A percentile compares a stretch with the other conserved stretches of the same genome.
phyloP scores from a whole-genome alignment of 73 alveolate genomes.

The Uronychia binucleata region DNA sequence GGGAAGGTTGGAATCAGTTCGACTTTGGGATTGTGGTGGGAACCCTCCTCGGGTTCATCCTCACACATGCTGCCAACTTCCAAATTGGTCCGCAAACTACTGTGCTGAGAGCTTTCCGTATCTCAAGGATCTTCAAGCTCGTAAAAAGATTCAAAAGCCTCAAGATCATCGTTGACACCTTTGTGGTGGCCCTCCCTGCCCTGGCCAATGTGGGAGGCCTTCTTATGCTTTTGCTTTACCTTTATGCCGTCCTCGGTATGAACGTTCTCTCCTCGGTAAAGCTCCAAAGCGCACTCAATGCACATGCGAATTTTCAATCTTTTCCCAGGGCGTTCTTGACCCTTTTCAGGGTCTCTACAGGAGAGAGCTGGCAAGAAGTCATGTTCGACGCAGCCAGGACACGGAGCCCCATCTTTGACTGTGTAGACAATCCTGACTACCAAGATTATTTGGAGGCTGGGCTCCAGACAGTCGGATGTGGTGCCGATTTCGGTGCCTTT shows the following conservation, averaged over 20 bases:
- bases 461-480: constrained; percentile 3
- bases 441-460: constrained; percentile 7
- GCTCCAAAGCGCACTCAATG: constrained; percentile 31
- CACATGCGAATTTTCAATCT: constrained; percentile 6
- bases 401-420: constrained; percentile 10
- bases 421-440: not conserved
- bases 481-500: constrained; percentile 7
- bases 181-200: constrained; percentile 41
- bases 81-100: constrained; percentile 22
- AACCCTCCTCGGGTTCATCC: constrained; percentile 43
- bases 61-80: constrained; percentile 4
- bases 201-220: constrained; percentile 56
- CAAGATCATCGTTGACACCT: constrained; percentile 28
- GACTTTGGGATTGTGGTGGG: constrained; percentile 60
- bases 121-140: constrained; percentile 31
- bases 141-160: constrained; percentile 27
- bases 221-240: constrained; percentile 20
- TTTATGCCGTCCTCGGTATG: constrained; percentile 42
- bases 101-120: constrained; percentile 44
- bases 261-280: constrained; percentile 21
- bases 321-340: constrained; percentile 18
- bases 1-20: constrained; percentile 56
- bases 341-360: constrained; percentile 31
- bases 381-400: constrained; percentile 11
- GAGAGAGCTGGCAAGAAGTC: constrained; percentile 42